Evolutionary conservation across 2,329 filamentous ascomycete species (phyloP).

Genomic region (Diaporthe citrichinensis): DNA sequence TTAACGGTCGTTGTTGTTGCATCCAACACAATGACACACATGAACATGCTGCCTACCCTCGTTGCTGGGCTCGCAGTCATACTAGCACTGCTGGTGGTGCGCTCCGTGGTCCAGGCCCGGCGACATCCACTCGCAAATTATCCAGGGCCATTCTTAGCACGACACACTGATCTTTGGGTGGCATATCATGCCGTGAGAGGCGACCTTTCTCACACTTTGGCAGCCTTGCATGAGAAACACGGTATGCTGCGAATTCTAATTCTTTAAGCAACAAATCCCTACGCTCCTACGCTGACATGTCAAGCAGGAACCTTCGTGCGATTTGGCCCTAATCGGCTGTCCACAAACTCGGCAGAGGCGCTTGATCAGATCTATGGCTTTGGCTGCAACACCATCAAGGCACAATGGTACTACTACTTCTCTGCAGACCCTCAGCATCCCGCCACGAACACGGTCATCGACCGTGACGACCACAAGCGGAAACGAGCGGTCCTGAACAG

Average conservation of each 20-base stretch:
- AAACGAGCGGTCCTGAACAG: conserved; percentile 19
- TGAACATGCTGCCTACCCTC: conserved; percentile 1
- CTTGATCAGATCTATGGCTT: conserved; percentile 28
- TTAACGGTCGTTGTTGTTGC: neutral
- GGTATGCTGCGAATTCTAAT: neutral
- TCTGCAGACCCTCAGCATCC: conserved; percentile 16
- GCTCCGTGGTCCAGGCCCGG: neutral
- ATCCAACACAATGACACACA: neutral
- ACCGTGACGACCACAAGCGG: conserved; percentile 22
- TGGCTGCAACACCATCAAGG: conserved; percentile 20
- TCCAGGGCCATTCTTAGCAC: conserved; percentile 10
- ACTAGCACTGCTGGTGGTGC: conserved; percentile 5
- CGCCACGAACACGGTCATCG: conserved; percentile 16
- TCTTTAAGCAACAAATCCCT: neutral
- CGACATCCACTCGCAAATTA: conserved; percentile 17
- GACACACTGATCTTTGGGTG: conserved; percentile 12
- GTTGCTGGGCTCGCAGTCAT: neutral
- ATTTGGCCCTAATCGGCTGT: conserved; percentile 21
- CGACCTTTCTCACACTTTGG: neutral
- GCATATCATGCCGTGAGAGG: conserved; percentile 17
- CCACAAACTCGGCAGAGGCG: conserved; percentile 20
- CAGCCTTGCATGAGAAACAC: conserved; percentile 13
- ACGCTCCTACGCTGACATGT: neutral
- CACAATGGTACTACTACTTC: conserved; percentile 23
- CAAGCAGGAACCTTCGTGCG: conserved; percentile 25